Evolutionary conservation across 83 land plant genomes (phyloP).

Genomic region (Isoetes engelmannii): DNA sequence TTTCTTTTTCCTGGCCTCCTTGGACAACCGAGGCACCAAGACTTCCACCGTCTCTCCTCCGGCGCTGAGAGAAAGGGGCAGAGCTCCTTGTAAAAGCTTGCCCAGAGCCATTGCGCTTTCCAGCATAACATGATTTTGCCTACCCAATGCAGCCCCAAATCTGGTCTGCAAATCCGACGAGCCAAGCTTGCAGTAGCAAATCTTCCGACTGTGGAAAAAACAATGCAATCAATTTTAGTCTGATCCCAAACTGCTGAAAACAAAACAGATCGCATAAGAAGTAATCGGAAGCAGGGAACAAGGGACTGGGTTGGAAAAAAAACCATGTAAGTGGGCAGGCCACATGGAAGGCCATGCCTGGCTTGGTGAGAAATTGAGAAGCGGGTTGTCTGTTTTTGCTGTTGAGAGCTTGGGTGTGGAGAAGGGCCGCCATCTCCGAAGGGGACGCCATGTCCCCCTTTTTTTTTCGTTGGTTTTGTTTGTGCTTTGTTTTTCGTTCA

Average conservation of each 20-base stretch:
- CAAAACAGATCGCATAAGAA: not conserved
- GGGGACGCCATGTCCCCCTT: too few relatives aligned
- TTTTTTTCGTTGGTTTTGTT: too few relatives aligned
- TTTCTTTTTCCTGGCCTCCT: constrained; percentile 24
- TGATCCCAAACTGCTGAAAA: not conserved
- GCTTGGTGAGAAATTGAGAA: too few relatives aligned
- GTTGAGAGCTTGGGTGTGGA: too few relatives aligned
- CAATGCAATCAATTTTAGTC: not conserved
- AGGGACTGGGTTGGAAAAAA: not conserved
- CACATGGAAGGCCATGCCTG: constrained; percentile 26
- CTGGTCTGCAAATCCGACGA: constrained; percentile 19
- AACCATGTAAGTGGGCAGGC: constrained; percentile 32
- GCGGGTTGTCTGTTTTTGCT: too few relatives aligned
- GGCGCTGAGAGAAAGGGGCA: constrained; percentile 17
- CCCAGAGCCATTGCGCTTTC: constrained; percentile 26
- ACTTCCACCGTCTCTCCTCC: constrained; percentile 32
- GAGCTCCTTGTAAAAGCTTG: constrained; percentile 18
- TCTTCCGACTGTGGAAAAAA: constrained; percentile 28
- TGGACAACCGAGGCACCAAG: constrained; percentile 32
- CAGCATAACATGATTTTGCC: constrained; percentile 3
- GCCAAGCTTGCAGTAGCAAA: constrained; percentile 37
- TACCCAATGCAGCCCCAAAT: too few relatives aligned
- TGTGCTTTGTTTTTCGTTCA: too few relatives aligned
- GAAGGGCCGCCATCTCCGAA: too few relatives aligned
- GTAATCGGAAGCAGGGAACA: constrained; percentile 10